Evolutionary conservation across 768 basidiomycete species (phyloP).

Genomic region (Filobasidium wieringae): DNA sequence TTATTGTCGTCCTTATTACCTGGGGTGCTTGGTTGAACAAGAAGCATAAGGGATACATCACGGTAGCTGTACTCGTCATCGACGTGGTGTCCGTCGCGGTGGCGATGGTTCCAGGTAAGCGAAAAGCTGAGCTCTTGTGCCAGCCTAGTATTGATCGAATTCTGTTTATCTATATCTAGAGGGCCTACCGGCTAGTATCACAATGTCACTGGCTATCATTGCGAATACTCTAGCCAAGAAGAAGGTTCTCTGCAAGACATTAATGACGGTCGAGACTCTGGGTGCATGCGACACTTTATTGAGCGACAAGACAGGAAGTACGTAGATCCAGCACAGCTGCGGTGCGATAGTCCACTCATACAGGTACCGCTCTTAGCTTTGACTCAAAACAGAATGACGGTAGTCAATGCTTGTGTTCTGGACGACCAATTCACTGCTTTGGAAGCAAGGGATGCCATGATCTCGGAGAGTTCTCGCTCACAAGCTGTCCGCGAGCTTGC

Average conservation of each 20-base stretch:
- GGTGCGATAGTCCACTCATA: background rate
- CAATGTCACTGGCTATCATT: slow-evolving; percentile 46
- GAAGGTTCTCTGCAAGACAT: slow-evolving; percentile 49
- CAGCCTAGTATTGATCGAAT: slow-evolving; percentile 26
- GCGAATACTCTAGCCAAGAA: slow-evolving; percentile 47
- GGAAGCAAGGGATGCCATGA: slow-evolving; percentile 23
- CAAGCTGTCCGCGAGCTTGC: slow-evolving; percentile 21
- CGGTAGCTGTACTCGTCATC: slow-evolving; percentile 46
- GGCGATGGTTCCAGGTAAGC: slow-evolving; percentile 43
- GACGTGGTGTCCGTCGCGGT: slow-evolving; percentile 50
- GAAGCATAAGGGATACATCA: slow-evolving; percentile 42
- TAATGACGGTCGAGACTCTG: slow-evolving; percentile 57
- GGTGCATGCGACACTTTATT: slow-evolving; percentile 53
- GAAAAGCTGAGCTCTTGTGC: slow-evolving; percentile 36
- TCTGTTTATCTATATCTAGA: background rate
- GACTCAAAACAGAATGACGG: slow-evolving; percentile 53
- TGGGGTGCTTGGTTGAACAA: slow-evolving; percentile 42
- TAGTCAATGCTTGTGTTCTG: slow-evolving; percentile 44
- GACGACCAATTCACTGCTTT: slow-evolving; percentile 24
- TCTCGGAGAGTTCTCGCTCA: slow-evolving; percentile 1
- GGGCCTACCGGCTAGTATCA: slow-evolving; percentile 36
- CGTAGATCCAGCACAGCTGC: background rate
- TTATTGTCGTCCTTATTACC: slow-evolving; percentile 46
- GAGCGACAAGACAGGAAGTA: slow-evolving; percentile 46
- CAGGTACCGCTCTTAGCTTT: slow-evolving; percentile 29